Base-by-base conservation (phyloP, 2,329 filamentous ascomycete genomes). In the Calonectria pseudoreteaudii region DNA sequence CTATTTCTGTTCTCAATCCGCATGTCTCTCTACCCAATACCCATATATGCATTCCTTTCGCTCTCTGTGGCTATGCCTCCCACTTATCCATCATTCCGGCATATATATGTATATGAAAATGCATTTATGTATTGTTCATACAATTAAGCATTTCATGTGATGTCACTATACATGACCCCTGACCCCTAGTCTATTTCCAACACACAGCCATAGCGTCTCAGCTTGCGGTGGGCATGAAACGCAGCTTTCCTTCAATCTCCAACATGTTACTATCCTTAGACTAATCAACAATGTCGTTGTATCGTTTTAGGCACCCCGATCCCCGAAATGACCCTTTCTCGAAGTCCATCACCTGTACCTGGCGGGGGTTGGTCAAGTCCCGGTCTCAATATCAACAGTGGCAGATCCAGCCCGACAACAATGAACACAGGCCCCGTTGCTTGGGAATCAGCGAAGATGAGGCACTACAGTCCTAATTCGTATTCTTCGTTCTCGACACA, bases 281-380 rank as follows among this genome's bases (percentile, higher is more conserved):
- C 82, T 83, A 80, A 83, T 72, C 74, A 77, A 69, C 16, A 30
- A 77, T 74, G 78, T 75, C 73, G 70, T 75, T 71, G 56, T 71
- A 50, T 75, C 68, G n/a, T 72, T 73, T 52, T 70, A 90, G 88
- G 90, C 81, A 92, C 89, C 66, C 89, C 91, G 53, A 88, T 86
- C 79, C 81, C 85, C 78, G 86, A 87, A 80, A 98, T 98, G 96
- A 94, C 94, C 78, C 87, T 96, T 76, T 97, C 95, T 78, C 92
- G 95, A 86, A 97, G 95, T 82, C 95, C 96, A 66, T 98, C 95
- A 70, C 96, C 96, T 75, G 90, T 92, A 76, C 93, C 92, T 75
- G 94, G 94, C 80, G 95, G 95, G 82, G 95, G 95, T 80, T 98
- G 96, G 96, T 92, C 94, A 71, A 97, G 93, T 85, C 95, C 94